phyloP scores from a whole-genome alignment of 495 filamentous ascomycete genomes.

The Penicillium arizonense region DNA sequence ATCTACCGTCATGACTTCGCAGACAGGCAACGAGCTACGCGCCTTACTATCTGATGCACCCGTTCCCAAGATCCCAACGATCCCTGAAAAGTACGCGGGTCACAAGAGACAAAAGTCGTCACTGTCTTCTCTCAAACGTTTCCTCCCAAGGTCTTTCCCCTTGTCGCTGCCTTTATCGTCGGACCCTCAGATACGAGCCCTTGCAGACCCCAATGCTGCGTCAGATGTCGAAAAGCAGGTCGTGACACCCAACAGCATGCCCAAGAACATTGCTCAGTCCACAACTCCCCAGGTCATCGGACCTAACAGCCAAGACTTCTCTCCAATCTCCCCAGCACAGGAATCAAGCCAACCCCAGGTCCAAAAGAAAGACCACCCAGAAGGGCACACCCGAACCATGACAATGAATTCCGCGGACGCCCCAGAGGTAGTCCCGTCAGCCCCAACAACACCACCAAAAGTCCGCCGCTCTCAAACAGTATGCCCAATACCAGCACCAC shows the following conservation, averaged over 20 bases:
- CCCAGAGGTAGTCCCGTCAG: constrained; percentile 33
- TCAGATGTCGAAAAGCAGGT: constrained; percentile 34
- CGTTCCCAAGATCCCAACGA: constrained; percentile 17
- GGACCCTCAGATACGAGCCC: constrained; percentile 44
- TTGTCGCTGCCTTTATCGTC: constrained; percentile 34
- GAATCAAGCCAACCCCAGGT: neutral
- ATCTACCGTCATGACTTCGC: constrained; percentile 27
- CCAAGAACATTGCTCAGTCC: neutral
- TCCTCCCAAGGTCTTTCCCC: constrained; percentile 37
- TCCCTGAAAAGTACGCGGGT: constrained; percentile 15
- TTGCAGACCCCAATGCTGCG: constrained; percentile 31
- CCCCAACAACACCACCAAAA: constrained; percentile 23
- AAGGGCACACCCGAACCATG: constrained; percentile 26
- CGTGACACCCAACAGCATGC: constrained; percentile 10
- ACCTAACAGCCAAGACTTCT: neutral
- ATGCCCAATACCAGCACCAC: constrained; percentile 6
- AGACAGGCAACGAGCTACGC: constrained; percentile 18
- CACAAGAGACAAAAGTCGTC: constrained; percentile 41
- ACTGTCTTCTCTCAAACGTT: constrained; percentile 34
- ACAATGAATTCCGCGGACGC: constrained; percentile 42
- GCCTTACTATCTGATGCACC: constrained; percentile 23
- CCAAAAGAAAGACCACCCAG: neutral
- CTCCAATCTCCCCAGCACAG: constrained; percentile 1
- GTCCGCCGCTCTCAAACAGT: constrained; percentile 33
- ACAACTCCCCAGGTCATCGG: neutral